Evolutionary conservation across 2,329 filamentous ascomycete species (phyloP).

Genomic region (Proliferodiscus dingleyae): DNA sequence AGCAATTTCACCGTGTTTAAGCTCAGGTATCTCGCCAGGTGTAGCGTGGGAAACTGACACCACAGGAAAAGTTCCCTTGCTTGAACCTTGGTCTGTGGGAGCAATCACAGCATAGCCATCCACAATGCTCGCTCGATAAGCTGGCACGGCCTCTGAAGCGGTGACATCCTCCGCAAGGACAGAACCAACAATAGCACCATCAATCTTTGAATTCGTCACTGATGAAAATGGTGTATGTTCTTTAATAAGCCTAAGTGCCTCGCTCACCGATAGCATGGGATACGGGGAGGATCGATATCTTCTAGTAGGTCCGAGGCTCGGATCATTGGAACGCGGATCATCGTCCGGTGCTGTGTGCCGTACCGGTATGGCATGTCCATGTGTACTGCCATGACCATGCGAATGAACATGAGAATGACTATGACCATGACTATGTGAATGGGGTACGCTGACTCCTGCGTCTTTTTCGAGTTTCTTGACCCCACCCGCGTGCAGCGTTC

Average conservation of each 20-base stretch:
- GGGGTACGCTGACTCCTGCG: slow-evolving; percentile 56
- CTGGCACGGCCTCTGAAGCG: slow-evolving; percentile 79
- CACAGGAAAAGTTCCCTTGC: slow-evolving; percentile 81
- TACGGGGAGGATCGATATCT: slow-evolving; percentile 85
- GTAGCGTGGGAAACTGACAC: slow-evolving; percentile 82
- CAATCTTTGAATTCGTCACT: slow-evolving; percentile 54
- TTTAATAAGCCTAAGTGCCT: slow-evolving; percentile 70
- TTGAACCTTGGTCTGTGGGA: slow-evolving; percentile 49
- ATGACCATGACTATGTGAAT: slow-evolving; percentile 42
- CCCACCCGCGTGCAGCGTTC: slow-evolving; percentile 73
- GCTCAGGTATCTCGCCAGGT: slow-evolving; percentile 57
- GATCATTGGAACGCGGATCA: slow-evolving; percentile 55
- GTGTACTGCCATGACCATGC: slow-evolving; percentile 55
- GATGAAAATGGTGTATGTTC: slow-evolving; percentile 64
- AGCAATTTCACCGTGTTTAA: slow-evolving; percentile 72
- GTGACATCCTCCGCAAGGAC: slow-evolving; percentile 80
- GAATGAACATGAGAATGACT: slow-evolving; percentile 44
- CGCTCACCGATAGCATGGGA: slow-evolving; percentile 81
- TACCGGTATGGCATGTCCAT: slow-evolving; percentile 59
- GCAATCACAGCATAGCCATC: slow-evolving; percentile 89
- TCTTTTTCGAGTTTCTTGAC: slow-evolving; percentile 80
- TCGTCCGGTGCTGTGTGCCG: slow-evolving; percentile 67
- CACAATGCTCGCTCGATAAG: slow-evolving; percentile 92
- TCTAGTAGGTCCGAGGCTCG: slow-evolving; percentile 55
- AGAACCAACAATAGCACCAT: slow-evolving; percentile 63